Evolutionary conservation across 192 early-diverging fungal genomes (phyloP), one percentile per base, ranked within the genome.

Genomic region (Dimargaris cristalligena): DNA sequence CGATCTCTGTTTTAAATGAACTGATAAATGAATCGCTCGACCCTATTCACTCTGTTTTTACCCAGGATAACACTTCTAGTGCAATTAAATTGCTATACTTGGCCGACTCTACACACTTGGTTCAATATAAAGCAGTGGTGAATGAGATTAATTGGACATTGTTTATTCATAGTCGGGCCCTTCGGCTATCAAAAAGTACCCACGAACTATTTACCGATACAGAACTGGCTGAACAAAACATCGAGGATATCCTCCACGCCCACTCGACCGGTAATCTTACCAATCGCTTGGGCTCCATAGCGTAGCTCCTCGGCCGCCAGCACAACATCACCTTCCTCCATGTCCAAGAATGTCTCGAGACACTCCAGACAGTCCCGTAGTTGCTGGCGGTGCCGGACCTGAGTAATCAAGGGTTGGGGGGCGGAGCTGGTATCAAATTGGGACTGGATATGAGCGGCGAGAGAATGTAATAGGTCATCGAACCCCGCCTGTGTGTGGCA

Each of bases 231-330:
- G 66, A 89, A 89, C 28, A 89, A 65, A 8, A 80, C 76, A 62
- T 84, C 85, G 4, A 89, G 67, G 6, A 89, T 72, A 58, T 86
- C 79, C 59, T 89, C 87, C 16, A 85, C 81, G 60, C 81, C 81
- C 3, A 83, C 74, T 22, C 71, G 62, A 28, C 87, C 84, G 4
- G 87, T 89, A 63, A 89, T 87, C 61, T 74, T 69, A 4, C 85
- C 84, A 34, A 87, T 35, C 3, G 79, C 73, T 23, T 78, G 68
- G 4, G 76, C 75, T 4, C 81, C 84, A 32, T 71, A 66, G 8
- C 84, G 71, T 54, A 85, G 71, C 62, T 89, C 86, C 64, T 85
- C 86, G 23, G 87, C 87, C 0, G 74, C 79, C 45, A 89, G 65
- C 22, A 89, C 85, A 31, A 85, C 66, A 59, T 80, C 71, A 16